Base-by-base conservation (phyloP, 352 stramenopile genomes). In the Achlya hypogyna region DNA sequence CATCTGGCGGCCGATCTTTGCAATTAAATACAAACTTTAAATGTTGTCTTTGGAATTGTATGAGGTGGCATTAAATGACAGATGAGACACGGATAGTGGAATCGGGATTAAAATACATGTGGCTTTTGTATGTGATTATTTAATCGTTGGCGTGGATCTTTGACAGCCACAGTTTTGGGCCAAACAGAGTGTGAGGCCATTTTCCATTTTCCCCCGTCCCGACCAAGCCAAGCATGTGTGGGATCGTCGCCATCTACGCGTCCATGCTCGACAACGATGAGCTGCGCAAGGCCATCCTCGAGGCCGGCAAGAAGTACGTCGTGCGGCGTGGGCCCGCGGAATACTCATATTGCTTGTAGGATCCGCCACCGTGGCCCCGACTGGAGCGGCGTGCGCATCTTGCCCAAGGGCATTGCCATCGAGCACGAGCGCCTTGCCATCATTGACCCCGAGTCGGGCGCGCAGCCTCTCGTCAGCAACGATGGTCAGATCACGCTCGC, bases 351-450 rank as follows among this genome's bases (percentile, higher is more conserved):
- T 23, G 3, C 29, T 20, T 51, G 4, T 62, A 83, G 85, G 63
- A 92, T 99, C 67, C 90, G 97, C 71, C 96, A 99, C 76, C 91
- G 96, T 53, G 96, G 96, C 10, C 96, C 96, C 10, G 96, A 99
- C 83, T 98, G 96, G 96, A 96, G 92, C 74, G 90, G 89, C 72
- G 87, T 96, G 72, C 84, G 74, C 72, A 86, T 83, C 69, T 94
- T 87, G 54, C 81, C 71, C 0, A 82, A 87, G 63, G 82, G 83
- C 63, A 87, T 91, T 53, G 83, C 84, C 28, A 89, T 99, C 66
- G 96, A 97, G 60, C 96, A 99, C 78, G 96, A 99, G 75, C 93
- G 97, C 53, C 80, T 99, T 23, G 95, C 95, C 23, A 99, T 99
- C 75, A 98, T 99, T 74, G 96, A 99, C 84, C 97, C 97, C 5